Conservation (phyloP, 2,329 filamentous ascomycete species). For the Madurella mycetomatis region DNA sequence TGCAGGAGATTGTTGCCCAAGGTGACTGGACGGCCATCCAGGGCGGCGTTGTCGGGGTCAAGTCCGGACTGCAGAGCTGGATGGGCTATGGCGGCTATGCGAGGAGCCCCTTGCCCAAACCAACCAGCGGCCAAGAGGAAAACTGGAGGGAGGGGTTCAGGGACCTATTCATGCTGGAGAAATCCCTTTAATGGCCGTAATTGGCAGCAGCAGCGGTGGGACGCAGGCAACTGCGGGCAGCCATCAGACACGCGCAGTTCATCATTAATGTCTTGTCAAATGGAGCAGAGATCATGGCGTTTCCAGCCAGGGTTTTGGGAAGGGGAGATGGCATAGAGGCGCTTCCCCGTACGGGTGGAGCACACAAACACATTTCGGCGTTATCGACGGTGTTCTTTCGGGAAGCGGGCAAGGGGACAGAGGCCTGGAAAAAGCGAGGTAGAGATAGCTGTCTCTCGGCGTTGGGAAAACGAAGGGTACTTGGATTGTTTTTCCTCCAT, state of each 20-base stretch:
- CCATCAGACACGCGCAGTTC: background rate
- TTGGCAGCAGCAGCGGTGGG: background rate
- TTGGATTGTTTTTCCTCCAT: background rate
- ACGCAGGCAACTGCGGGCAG: too few species aligned
- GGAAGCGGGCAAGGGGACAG: slow-evolving; percentile 1
- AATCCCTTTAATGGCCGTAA: slow-evolving; percentile 36
- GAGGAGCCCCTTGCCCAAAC: slow-evolving; percentile 47
- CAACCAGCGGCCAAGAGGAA: slow-evolving; percentile 44
- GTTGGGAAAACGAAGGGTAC: slow-evolving; percentile 1
- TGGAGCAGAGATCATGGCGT: background rate
- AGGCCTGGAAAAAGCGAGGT: slow-evolving; percentile 7
- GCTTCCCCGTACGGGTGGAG: slow-evolving; percentile 2
- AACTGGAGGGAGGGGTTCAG: slow-evolving; percentile 54
- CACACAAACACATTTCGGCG: slow-evolving; percentile 5
- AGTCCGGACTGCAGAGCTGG: slow-evolving; percentile 62
- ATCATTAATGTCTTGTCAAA: background rate
- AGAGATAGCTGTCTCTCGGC: slow-evolving; percentile 11
- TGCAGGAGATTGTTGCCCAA: slow-evolving; percentile 62
- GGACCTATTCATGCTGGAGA: slow-evolving; percentile 49
- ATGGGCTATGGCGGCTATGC: slow-evolving; percentile 60
- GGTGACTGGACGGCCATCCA: slow-evolving; percentile 72
- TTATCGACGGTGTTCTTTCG: slow-evolving; percentile 5
- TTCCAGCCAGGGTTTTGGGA: background rate
- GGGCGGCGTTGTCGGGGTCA: slow-evolving; percentile 67
- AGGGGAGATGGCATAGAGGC: slow-evolving; percentile 8